These are phyloP conservation scores for Sporothrix mexicana DNA, from an alignment of 2,329 filamentous ascomycete genomes.

Conservation along the genomic window DNA sequence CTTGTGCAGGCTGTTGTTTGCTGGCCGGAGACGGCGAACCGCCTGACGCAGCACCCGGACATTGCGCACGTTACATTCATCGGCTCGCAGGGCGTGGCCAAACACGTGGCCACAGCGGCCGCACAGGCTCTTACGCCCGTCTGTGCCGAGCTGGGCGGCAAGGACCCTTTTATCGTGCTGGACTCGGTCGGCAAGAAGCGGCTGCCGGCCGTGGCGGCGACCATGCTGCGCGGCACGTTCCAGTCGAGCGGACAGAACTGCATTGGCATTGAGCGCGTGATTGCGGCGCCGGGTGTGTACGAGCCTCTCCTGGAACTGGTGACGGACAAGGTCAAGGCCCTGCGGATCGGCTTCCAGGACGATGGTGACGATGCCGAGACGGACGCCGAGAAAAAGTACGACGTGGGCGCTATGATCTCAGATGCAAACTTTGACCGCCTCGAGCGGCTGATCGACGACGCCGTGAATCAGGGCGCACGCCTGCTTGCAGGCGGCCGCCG, in stretches of 20 bases:
- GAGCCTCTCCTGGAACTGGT: slow-evolving; percentile 72
- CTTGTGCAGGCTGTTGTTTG: slow-evolving; percentile 86
- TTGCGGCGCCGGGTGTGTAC: slow-evolving; percentile 80
- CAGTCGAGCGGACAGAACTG: slow-evolving; percentile 97
- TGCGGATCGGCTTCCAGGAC: slow-evolving; percentile 71
- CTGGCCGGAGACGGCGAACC: slow-evolving; percentile 81
- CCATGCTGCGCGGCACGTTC: slow-evolving; percentile 90
- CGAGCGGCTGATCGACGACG: slow-evolving; percentile 76
- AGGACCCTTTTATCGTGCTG: slow-evolving; percentile 88
- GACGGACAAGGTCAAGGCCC: slow-evolving; percentile 71
- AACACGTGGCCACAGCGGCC: slow-evolving; percentile 84
- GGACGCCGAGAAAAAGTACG: slow-evolving; percentile 55
- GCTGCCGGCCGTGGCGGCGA: slow-evolving; percentile 75
- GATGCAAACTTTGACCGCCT: slow-evolving; percentile 74
- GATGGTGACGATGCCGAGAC: background rate
- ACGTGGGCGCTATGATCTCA: slow-evolving; percentile 91
- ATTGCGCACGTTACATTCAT: slow-evolving; percentile 96
- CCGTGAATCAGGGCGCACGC: slow-evolving; percentile 77
- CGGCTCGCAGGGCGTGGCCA: slow-evolving; percentile 83
- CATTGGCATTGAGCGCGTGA: slow-evolving; percentile 92
- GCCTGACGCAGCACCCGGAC: slow-evolving; percentile 82
- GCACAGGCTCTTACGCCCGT: slow-evolving; percentile 86
- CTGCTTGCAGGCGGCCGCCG: slow-evolving; percentile 81
- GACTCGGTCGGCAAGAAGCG: slow-evolving; percentile 70
- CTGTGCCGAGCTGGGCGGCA: slow-evolving; percentile 90